phyloP scores from a whole-genome alignment of 345 rosid genomes.

The Isatis tinctoria region DNA sequence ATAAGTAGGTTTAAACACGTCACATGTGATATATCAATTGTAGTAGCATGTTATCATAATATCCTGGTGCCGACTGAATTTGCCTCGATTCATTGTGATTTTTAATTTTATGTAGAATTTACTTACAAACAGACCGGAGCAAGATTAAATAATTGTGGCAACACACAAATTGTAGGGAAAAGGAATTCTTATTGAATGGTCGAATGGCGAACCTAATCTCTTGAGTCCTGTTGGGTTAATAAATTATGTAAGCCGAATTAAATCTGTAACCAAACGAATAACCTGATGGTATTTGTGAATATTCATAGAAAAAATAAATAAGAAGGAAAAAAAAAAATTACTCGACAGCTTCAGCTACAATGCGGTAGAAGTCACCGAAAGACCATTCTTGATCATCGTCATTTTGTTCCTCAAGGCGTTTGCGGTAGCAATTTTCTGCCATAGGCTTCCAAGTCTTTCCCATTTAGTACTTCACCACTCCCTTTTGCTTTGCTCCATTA shows the following conservation, averaged over 20 bases:
- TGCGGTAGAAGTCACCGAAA: conserved; percentile 42
- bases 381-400: conserved; percentile 1
- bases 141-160: neutral
- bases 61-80: neutral
- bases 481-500: conserved; percentile 37
- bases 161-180: neutral
- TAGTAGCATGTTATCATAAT: neutral
- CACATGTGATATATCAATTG: neutral
- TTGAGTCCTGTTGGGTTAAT: neutral
- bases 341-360: conserved; percentile 60
- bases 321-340: conserved; percentile 18
- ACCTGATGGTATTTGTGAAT: neutral
- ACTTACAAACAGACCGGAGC: neutral
- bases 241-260: too few relatives aligned
- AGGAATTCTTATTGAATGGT: neutral
- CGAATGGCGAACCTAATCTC: neutral
- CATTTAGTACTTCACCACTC: conserved; percentile 34
- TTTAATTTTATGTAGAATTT: neutral
- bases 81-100: neutral
- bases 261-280: neutral
- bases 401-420: conserved; percentile 20
- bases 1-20: neutral
- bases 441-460: conserved; percentile 39
- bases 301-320: neutral
- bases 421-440: conserved; percentile 39